Base-by-base conservation (phyloP, 352 stramenopile genomes). In the Phytophthora chlamydospora region DNA sequence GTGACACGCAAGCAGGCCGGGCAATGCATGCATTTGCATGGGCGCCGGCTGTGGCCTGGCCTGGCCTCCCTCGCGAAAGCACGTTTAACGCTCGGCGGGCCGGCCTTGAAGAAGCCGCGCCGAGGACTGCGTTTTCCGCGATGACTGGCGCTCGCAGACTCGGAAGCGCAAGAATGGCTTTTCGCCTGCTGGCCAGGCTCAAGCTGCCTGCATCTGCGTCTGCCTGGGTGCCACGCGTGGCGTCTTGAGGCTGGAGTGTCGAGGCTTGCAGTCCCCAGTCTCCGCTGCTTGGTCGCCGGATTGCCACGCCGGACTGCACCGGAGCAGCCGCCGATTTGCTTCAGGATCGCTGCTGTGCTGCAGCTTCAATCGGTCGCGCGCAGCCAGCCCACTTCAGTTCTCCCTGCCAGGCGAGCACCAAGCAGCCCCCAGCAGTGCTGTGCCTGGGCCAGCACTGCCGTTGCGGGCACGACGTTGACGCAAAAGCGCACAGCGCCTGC, bases 41-140 rank as follows among this genome's bases (percentile, higher is more conserved):
- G 40, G 40, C 40, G 5, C 17, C 19, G 39, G 45, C 44, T 63
- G 56, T 39, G 31, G 24, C 45, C 38, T 35, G 27, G 17, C 27
- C 27, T 35, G 17, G 47, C 14, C 24, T 69, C 54, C 36, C 35
- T 44, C 17, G 36, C 52, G 41, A 59, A 50, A 40, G 33, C 33
- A 49, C 31, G 57, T 58, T 71, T 59, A 65, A 66, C 59, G 36
- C 21, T 29, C 32, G 14, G n/a, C 43, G 3, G 32, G 17, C 14
- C 45, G 45, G 9, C 19, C 35, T 39, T 62, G 57, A 48, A 67
- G 57, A 54, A 62, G 10, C 40, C 12, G 27, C 16, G 32, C 6
- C 3, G 8, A 29, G 21, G 34, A 40, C 48, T 77, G 65, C 60
- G 69, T 75, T 58, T 75, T 65, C 55, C 49, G 21, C 34, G 69